Evolutionary conservation across 495 filamentous ascomycete species (phyloP), one percentile per base, ranked within the genome.

Genomic region (Neurospora sp.): DNA sequence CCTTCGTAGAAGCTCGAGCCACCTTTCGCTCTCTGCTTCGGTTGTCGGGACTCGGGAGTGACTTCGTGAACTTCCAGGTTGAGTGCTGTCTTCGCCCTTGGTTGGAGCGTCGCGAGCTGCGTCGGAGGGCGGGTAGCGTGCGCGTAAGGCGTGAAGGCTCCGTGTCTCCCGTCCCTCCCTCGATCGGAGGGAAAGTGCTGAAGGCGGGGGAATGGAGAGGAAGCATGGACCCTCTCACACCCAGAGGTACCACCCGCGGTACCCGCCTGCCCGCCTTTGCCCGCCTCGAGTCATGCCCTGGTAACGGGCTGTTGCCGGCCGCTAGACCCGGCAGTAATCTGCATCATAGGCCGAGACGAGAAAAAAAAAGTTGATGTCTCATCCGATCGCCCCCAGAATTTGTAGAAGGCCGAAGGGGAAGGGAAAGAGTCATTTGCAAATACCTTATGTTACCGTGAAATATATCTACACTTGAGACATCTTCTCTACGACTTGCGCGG

Each of bases 211-310:
- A 66, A 66, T 66, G 54, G 54, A 62, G 54, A 35, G 54, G 54
- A 12, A 12, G 49, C 14, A 40, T 35, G 70, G 31, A 20, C 35
- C 18, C 38, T 20, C 23, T 71, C 35, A 9, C 39, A 73, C n/a
- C n/a, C 20, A 41, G 23, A 60, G 20, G 49, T 60, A 62, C 54
- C 49, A 60, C 23, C 23, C 54, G 23, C 54, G 12, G 49, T 69
- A 41, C 70, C 44, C 66, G 39, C 18, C 35, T 35, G 42, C 39
- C 66, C 39, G 66, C 73, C 37, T 39, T 27, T 31, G 38, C 14
- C 27, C 54, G 60, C 69, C 77, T 75, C 76, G 77, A 76, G 76
- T 79, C 76, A 60, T 62, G 72, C 41, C 42, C 71, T 23, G 46
- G 76, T 44, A 18, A 18, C 74, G 72, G 74, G 38, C 71, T 73